Base-by-base conservation (phyloP, 495 filamentous ascomycete species). In the Penicillium atrosanguineum region DNA sequence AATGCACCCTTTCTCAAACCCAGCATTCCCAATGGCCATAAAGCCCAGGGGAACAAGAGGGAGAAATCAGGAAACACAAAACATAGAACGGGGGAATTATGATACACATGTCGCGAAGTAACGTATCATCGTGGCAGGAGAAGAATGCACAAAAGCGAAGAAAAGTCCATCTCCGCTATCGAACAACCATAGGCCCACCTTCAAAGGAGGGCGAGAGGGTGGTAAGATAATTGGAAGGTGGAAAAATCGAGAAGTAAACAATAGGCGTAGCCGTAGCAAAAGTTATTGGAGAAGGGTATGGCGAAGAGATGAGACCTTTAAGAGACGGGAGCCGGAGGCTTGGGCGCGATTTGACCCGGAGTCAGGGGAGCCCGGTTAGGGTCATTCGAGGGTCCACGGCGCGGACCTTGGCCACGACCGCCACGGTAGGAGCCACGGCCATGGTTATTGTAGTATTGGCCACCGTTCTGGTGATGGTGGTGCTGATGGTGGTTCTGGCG, bases 371-470 rank as follows among this genome's bases (percentile, higher is more conserved):
- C 59, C 55, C 58, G 68, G 53, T 69, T 68, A 38, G 54, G 38
- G 42, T 76, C 70, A 56, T 64, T 59, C 7, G 65, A 65, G 11
- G 63, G 46, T 36, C 66, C 69, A 56, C 75, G 74, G 6, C 75
- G 75, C 43, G 69, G 74, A 43, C 73, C 75, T 45, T 76, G 75
- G 25, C 75, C 75, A 44, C 75, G 71, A 44, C 68, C 65, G 31
- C 73, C 75, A 48, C 75, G 73, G 49, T 74, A 77, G 37, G 65
- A 63, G 19, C 72, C 71, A 28, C 73, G 64, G 20, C 74, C 70
- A 14, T 72, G 68, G 48, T 57, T 65, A 49, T 71, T 65, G 50
- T 71, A 65, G 51, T 74, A 73, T 46, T 73, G 67, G 4, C 67
- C 70, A 25, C 68, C 67, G 47, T 71, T 71, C 11, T 62, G 31